phyloP scores from a whole-genome alignment of 495 filamentous ascomycete genomes.

The Thermothielavioides terrestris region DNA sequence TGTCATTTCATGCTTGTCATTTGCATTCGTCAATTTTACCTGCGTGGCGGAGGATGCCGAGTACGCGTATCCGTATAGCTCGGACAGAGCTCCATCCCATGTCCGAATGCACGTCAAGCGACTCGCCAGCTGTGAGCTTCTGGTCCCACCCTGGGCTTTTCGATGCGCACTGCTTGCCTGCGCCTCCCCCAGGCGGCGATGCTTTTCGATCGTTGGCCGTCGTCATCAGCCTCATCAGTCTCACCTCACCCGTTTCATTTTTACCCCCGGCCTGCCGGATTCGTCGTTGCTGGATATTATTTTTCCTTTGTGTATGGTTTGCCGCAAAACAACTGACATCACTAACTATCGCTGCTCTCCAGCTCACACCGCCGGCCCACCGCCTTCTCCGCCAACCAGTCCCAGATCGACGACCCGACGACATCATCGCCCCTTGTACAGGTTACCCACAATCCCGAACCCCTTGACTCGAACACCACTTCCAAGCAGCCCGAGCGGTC shows the following conservation, averaged over 20 bases:
- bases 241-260: not conserved
- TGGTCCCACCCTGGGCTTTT: not conserved
- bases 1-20: not conserved
- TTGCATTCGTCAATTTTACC: no score
- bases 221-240: slow-evolving; percentile 9
- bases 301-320: slow-evolving; percentile 9
- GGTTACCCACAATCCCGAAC: slow-evolving; percentile 38
- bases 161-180: slow-evolving; percentile 7
- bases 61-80: slow-evolving; percentile 3
- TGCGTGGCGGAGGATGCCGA: no score
- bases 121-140: slow-evolving; percentile 1
- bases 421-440: slow-evolving; percentile 74
- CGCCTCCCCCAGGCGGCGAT: slow-evolving; percentile 18
- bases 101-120: not conserved
- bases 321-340: slow-evolving; percentile 9
- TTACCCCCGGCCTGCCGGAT: not conserved
- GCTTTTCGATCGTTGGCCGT: slow-evolving; percentile 13
- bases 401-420: slow-evolving; percentile 72
- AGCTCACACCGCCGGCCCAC: slow-evolving; percentile 34
- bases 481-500: slow-evolving; percentile 8
- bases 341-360: slow-evolving; percentile 14
- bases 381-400: slow-evolving; percentile 57
- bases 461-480: slow-evolving; percentile 23
- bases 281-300: not conserved
- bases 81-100: no score